Conservation (phyloP, 169 alveolate genomes). For the Plasmodium billcollinsi region DNA sequence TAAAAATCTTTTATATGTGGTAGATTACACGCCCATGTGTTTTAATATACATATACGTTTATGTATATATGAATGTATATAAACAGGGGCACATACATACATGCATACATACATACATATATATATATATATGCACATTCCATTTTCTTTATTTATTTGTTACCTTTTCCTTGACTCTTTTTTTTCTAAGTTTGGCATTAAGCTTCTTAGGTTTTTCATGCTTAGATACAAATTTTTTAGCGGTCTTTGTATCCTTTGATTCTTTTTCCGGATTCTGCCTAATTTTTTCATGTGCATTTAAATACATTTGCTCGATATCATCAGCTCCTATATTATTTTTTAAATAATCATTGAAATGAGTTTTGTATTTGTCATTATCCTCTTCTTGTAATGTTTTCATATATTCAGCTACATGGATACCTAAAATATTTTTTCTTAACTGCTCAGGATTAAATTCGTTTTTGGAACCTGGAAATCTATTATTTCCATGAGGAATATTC, state of each 20-base stretch:
- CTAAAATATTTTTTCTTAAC: slow-evolving; percentile 98
- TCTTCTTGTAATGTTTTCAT: slow-evolving; percentile 97
- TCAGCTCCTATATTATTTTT: slow-evolving; percentile 94
- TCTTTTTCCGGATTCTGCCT: slow-evolving; percentile 95
- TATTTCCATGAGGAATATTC: slow-evolving; percentile 98
- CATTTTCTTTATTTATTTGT: slow-evolving; percentile 9
- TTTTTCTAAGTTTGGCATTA: slow-evolving; percentile 93
- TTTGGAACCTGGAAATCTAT: slow-evolving; percentile 99
- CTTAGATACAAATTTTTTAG: slow-evolving; percentile 91
- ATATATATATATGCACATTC: neutral
- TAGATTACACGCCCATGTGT: neutral
- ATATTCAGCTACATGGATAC: slow-evolving; percentile 97
- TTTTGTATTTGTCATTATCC: slow-evolving; percentile 96
- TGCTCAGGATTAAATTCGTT: slow-evolving; percentile 97
- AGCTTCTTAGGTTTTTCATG: slow-evolving; percentile 92
- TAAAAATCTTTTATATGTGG: slow-evolving; percentile 19
- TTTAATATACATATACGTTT: neutral
- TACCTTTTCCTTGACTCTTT: slow-evolving; percentile 94
- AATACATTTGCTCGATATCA: slow-evolving; percentile 96
- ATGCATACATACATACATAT: neutral
- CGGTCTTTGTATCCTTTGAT: slow-evolving; percentile 89
- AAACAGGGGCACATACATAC: neutral
- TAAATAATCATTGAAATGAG: slow-evolving; percentile 96
- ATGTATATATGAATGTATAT: neutral
- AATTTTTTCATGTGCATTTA: slow-evolving; percentile 97